Percentiles rank a stretch among this genome's conserved stretches.
Evolutionary conservation across 495 filamentous ascomycete species (phyloP).

Genomic region (Penicilliopsis zonata): DNA sequence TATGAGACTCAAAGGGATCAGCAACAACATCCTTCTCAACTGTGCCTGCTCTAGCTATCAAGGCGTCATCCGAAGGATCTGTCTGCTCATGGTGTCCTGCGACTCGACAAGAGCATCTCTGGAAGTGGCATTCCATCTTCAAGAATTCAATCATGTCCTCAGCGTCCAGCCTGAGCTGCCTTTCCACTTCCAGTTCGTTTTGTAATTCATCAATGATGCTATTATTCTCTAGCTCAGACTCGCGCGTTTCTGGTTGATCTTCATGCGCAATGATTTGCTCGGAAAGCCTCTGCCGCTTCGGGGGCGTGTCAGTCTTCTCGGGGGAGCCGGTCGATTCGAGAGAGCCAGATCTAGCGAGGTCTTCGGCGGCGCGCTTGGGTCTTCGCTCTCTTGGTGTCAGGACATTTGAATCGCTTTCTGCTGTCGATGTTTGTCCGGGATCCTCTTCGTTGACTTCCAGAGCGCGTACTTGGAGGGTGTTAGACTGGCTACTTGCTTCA

Average conservation of each 20-base stretch:
- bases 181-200: constrained; percentile 53
- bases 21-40: not conserved
- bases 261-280: constrained; percentile 29
- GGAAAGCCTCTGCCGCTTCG: constrained; percentile 49
- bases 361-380: constrained; percentile 48
- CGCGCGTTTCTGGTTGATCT: constrained; percentile 21
- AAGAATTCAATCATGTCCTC: constrained; percentile 71
- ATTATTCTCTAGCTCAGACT: too few species aligned
- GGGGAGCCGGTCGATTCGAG: constrained; percentile 41
- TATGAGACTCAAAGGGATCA: not conserved
- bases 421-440: constrained; percentile 17
- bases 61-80: not conserved
- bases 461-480: not conserved
- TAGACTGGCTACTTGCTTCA: constrained; percentile 39
- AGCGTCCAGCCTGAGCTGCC: constrained; percentile 49
- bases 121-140: constrained; percentile 67
- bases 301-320: constrained; percentile 38
- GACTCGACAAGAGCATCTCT: constrained; percentile 53
- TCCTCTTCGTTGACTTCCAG: constrained; percentile 6
- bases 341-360: constrained; percentile 30
- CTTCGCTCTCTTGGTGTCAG: constrained; percentile 19
- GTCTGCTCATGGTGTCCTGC: constrained; percentile 26
- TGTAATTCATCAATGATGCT: constrained; percentile 46
- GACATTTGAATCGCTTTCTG: constrained; percentile 24
- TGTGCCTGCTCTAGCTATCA: too few species aligned